Evolutionary conservation across 768 basidiomycete genomes (phyloP).

Genomic region (Pulveroboletus frians): DNA sequence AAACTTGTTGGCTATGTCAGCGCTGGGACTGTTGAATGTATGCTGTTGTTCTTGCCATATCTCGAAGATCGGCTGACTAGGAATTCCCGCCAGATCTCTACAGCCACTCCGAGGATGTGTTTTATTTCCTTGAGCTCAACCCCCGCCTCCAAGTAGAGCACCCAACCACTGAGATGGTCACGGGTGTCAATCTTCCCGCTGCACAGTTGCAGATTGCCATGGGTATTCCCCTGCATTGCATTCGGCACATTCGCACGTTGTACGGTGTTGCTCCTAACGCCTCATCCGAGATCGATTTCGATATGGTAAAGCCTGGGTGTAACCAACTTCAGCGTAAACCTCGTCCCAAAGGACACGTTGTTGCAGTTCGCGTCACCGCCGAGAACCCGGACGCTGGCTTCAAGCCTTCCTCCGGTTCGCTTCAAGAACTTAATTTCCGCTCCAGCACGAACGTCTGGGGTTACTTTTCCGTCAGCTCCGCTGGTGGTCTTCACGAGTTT

Average conservation of each 20-base stretch:
- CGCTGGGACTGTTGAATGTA: conserved; percentile 98
- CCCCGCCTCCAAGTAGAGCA: conserved; percentile 99
- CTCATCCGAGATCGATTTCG: conserved; percentile 92
- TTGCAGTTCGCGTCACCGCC: conserved; percentile 98
- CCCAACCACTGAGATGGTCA: conserved; percentile 99
- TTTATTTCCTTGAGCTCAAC: conserved; percentile 98
- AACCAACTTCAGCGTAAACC: conserved; percentile 90
- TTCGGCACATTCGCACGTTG: conserved; percentile 90
- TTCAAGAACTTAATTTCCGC: conserved; percentile 99
- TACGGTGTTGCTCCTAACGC: conserved; percentile 92
- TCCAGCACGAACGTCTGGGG: conserved; percentile 99
- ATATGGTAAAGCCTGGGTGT: conserved; percentile 85
- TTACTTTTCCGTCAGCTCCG: conserved; percentile 94
- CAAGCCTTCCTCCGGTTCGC: conserved; percentile 94
- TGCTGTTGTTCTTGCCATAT: neutral
- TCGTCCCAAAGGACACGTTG: conserved; percentile 94
- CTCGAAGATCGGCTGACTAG: neutral
- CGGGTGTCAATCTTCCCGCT: conserved; percentile 95
- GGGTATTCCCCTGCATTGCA: conserved; percentile 94
- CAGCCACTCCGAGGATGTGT: conserved; percentile 86
- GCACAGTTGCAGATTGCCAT: conserved; percentile 97
- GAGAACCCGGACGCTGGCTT: conserved; percentile 99
- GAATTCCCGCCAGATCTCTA: conserved; percentile 67
- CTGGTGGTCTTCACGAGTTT: conserved; percentile 97
- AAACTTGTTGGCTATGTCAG: conserved; percentile 99